Percentiles rank a stretch among this genome's conserved stretches.
Conservation (phyloP, 2,329 filamentous ascomycete species). For the Cadophora sp. region DNA sequence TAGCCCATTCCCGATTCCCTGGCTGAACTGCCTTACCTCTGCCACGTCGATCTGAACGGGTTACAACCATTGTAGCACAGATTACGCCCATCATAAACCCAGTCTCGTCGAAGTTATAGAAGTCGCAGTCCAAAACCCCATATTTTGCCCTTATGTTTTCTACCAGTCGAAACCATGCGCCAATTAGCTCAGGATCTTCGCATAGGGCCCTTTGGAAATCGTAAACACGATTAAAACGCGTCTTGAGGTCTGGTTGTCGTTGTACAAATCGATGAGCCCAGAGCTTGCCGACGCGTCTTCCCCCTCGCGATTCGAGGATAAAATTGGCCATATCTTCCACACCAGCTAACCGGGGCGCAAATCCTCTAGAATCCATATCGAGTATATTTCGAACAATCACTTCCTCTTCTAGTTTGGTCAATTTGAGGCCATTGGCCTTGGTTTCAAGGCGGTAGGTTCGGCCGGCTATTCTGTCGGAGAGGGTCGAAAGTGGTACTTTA, state of each 20-base stretch:
- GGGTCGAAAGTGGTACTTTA: too few relatives aligned
- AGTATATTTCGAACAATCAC: too few relatives aligned
- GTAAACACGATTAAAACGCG: neutral
- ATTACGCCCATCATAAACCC: neutral
- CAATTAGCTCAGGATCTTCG: neutral
- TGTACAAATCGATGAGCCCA: too few relatives aligned
- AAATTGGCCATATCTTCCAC: too few relatives aligned
- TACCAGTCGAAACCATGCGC: neutral
- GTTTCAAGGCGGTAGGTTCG: too few relatives aligned
- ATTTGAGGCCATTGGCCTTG: too few relatives aligned
- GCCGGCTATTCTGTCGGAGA: neutral
- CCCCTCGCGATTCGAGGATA: too few relatives aligned
- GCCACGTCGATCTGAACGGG: neutral
- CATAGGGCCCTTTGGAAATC: neutral
- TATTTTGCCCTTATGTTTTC: neutral
- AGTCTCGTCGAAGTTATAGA: neutral
- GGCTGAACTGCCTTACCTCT: neutral
- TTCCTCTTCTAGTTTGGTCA: too few relatives aligned
- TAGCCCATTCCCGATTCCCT: neutral
- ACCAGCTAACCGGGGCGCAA: too few relatives aligned
- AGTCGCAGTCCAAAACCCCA: neutral
- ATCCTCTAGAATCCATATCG: too few relatives aligned
- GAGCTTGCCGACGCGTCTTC: too few relatives aligned
- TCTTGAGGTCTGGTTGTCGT: neutral
- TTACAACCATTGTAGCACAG: neutral